A percentile compares a stretch with the other conserved stretches of the same genome.
These are phyloP conservation scores for Phytophthora pistaciae DNA, from an alignment of 352 stramenopile species.

Conservation along the genomic window DNA sequence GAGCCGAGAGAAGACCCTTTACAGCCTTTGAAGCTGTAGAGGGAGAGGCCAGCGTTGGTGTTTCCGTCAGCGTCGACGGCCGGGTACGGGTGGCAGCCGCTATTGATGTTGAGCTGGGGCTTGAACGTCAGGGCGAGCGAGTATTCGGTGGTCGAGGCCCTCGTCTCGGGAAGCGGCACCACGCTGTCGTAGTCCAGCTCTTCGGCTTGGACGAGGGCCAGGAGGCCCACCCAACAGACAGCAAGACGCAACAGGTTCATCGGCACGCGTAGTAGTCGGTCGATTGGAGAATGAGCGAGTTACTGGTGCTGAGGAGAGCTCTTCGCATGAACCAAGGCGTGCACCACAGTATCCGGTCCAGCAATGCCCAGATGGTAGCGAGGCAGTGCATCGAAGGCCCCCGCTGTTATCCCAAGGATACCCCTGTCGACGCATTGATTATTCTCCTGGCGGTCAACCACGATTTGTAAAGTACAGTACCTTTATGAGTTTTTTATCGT, in stretches of 20 bases:
- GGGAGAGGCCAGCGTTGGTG: constrained; percentile 21
- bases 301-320: neutral
- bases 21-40: constrained; percentile 16
- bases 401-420: too few species aligned
- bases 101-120: constrained; percentile 26
- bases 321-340: neutral
- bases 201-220: constrained; percentile 7
- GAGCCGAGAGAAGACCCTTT: constrained; percentile 16
- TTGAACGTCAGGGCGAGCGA: constrained; percentile 26
- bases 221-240: constrained; percentile 1
- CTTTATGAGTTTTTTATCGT: too few species aligned
- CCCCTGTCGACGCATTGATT: neutral
- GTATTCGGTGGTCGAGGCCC: neutral
- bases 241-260: constrained; percentile 1
- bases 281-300: constrained; percentile 4
- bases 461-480: neutral
- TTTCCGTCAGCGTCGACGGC: constrained; percentile 20
- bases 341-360: neutral
- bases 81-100: constrained; percentile 24
- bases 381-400: neutral
- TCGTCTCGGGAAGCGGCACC: constrained; percentile 13
- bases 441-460: neutral
- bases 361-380: neutral
- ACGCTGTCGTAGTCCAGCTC: constrained; percentile 23
- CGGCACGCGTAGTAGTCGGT: neutral